Evolutionary conservation across 257 asterid species (phyloP).

Genomic region (Gynochthodes officinalis): DNA sequence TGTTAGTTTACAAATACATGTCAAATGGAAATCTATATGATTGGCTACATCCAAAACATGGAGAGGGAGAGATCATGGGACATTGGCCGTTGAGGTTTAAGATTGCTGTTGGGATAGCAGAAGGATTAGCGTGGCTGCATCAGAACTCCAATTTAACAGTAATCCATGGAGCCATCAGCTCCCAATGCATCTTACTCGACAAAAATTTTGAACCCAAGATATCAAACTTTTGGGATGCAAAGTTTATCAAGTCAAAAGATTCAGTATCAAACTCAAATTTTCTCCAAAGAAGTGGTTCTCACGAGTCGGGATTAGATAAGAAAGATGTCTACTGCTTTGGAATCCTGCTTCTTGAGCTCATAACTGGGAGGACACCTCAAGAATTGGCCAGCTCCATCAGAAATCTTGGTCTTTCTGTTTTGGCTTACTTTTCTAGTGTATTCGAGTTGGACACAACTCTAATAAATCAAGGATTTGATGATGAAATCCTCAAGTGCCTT

Average conservation of each 20-base stretch:
- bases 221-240: constrained; percentile 26
- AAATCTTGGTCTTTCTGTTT: not conserved
- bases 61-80: constrained; percentile 1
- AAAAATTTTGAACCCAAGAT: constrained; percentile 24
- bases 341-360: constrained; percentile 25
- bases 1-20: constrained; percentile 33
- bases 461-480: constrained; percentile 12
- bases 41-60: constrained; percentile 15
- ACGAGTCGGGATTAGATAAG: constrained; percentile 7
- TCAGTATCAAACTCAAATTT: constrained; percentile 7
- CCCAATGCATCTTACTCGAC: constrained; percentile 26
- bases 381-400: constrained; percentile 5
- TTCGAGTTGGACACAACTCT: constrained; percentile 8
- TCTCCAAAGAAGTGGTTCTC: constrained; percentile 5
- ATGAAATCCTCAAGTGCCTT: constrained; percentile 9
- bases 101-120: constrained; percentile 27
- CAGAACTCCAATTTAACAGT: constrained; percentile 9
- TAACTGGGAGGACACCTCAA: constrained; percentile 16
- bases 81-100: constrained; percentile 22
- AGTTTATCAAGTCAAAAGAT: constrained; percentile 1
- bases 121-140: constrained; percentile 34
- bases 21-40: constrained; percentile 30
- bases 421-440: constrained; percentile 12
- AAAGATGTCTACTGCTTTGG: constrained; percentile 28
- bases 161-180: constrained; percentile 24